phyloP scores from a whole-genome alignment of 805 yeast species.

The Torulaspora indica region DNA sequence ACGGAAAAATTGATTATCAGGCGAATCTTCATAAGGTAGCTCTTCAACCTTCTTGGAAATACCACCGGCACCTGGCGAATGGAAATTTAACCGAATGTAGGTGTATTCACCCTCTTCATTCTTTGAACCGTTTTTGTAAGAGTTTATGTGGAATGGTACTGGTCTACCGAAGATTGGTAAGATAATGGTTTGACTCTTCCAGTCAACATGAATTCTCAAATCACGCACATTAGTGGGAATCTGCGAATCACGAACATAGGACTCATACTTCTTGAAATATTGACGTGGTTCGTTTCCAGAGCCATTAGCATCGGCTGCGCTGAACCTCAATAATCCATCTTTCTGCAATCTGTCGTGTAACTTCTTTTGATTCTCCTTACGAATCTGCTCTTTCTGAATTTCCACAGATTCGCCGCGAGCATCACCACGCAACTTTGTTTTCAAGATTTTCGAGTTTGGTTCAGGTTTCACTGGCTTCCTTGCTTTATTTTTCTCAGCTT shows the following conservation, averaged over 20 bases:
- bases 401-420: slow-evolving; percentile 64
- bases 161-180: slow-evolving; percentile 93
- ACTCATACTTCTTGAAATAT: slow-evolving; percentile 83
- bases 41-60: slow-evolving; percentile 65
- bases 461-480: slow-evolving; percentile 39
- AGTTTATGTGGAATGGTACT: slow-evolving; percentile 93
- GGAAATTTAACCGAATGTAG: slow-evolving; percentile 82
- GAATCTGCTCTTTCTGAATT: slow-evolving; percentile 65
- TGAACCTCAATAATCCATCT: slow-evolving; percentile 78
- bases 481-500: slow-evolving; percentile 39
- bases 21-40: slow-evolving; percentile 84
- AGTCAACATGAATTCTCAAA: slow-evolving; percentile 80
- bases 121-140: slow-evolving; percentile 90
- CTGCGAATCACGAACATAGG: slow-evolving; percentile 89
- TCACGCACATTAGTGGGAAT: slow-evolving; percentile 80
- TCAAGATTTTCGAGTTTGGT: slow-evolving; percentile 59
- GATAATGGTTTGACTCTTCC: slow-evolving; percentile 80
- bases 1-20: slow-evolving; percentile 80
- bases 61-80: slow-evolving; percentile 86
- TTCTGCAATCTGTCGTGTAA: slow-evolving; percentile 81
- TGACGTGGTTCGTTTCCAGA: slow-evolving; percentile 46
- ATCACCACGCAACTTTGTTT: slow-evolving; percentile 75
- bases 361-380: slow-evolving; percentile 76
- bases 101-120: slow-evolving; percentile 96
- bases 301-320: slow-evolving; percentile 70